A percentile compares a stretch with the other conserved stretches of the same genome.
Evolutionary conservation across 768 basidiomycete genomes (phyloP).

Genomic region (Rhizopogon vinicolor): DNA sequence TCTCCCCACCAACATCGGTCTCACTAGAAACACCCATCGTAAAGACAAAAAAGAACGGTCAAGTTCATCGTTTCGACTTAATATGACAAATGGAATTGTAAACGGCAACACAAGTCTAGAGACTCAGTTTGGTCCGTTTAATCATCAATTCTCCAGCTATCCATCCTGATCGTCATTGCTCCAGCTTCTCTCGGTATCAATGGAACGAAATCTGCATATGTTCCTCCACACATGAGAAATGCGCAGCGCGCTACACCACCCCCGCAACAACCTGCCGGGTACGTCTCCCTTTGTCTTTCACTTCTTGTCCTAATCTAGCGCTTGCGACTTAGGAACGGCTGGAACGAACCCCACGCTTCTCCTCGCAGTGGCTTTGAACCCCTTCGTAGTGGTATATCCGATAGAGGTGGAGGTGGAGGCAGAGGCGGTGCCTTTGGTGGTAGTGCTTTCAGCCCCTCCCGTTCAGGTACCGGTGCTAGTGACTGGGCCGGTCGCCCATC

Average conservation of each 20-base stretch:
- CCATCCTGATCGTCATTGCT: background rate
- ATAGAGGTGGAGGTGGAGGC: conserved; percentile 30
- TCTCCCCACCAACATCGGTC: conserved; percentile 25
- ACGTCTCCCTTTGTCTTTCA: conserved; percentile 17
- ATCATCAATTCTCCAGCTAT: background rate
- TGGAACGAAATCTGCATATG: conserved; percentile 71
- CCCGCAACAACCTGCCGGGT: conserved; percentile 49
- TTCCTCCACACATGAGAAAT: conserved; percentile 84
- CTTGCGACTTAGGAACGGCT: conserved; percentile 49
- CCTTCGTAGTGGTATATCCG: conserved; percentile 37
- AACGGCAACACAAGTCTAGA: conserved; percentile 71
- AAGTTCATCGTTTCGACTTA: conserved; percentile 34
- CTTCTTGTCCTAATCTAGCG: conserved; percentile 13
- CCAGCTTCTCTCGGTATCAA: conserved; percentile 74
- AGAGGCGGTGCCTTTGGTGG: conserved; percentile 38
- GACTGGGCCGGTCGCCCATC: conserved; percentile 41
- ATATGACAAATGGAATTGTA: conserved; percentile 93
- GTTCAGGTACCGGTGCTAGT: conserved; percentile 22
- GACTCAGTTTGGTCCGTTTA: conserved; percentile 62
- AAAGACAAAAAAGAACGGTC: conserved; percentile 16
- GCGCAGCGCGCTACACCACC: conserved; percentile 79
- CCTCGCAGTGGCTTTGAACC: conserved; percentile 46
- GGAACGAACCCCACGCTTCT: conserved; percentile 70
- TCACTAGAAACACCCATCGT: conserved; percentile 26
- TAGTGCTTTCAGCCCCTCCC: conserved; percentile 31